Percentiles rank a stretch among this genome's conserved stretches.
phyloP scores from a whole-genome alignment of 345 rosid genomes.

The Sonneratia caseolaris region DNA sequence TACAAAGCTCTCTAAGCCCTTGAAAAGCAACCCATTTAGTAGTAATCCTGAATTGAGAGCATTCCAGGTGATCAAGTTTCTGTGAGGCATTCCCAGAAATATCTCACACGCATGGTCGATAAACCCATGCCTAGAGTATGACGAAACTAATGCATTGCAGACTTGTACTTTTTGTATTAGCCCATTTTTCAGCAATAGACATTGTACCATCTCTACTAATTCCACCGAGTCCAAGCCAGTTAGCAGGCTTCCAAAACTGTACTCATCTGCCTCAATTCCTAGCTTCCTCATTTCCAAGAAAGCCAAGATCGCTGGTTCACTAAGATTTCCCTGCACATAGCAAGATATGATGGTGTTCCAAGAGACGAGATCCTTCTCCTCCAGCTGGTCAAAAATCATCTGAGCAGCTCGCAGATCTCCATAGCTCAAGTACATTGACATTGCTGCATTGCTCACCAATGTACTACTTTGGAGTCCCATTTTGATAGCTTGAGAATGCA shows the following conservation, averaged over 20 bases:
- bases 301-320: constrained; percentile 29
- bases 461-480: constrained; percentile 46
- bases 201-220: constrained; percentile 44
- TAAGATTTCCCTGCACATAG: constrained; percentile 37
- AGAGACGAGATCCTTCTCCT: constrained; percentile 54
- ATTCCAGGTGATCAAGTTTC: constrained; percentile 69
- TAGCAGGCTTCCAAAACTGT: constrained; percentile 65
- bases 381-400: constrained; percentile 34
- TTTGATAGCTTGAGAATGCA: constrained; percentile 44
- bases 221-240: constrained; percentile 31
- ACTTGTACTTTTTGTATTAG: constrained; percentile 41
- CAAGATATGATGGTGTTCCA: constrained; percentile 72
- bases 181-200: constrained; percentile 32
- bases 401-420: constrained; percentile 28
- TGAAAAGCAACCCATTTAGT: constrained; percentile 33
- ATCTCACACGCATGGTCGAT: constrained; percentile 34
- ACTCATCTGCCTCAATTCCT: constrained; percentile 54
- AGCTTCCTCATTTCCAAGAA: constrained; percentile 38
- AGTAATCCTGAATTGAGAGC: constrained; percentile 47
- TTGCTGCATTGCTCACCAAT: constrained; percentile 46
- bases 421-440: constrained; percentile 47
- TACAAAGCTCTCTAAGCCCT: constrained; percentile 37
- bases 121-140: constrained; percentile 50
- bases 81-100: constrained; percentile 25
- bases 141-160: constrained; percentile 57